Evolutionary conservation across 2,329 filamentous ascomycete species (phyloP), one percentile per base, ranked within the genome.

Genomic region (Aspergillus sp.): DNA sequence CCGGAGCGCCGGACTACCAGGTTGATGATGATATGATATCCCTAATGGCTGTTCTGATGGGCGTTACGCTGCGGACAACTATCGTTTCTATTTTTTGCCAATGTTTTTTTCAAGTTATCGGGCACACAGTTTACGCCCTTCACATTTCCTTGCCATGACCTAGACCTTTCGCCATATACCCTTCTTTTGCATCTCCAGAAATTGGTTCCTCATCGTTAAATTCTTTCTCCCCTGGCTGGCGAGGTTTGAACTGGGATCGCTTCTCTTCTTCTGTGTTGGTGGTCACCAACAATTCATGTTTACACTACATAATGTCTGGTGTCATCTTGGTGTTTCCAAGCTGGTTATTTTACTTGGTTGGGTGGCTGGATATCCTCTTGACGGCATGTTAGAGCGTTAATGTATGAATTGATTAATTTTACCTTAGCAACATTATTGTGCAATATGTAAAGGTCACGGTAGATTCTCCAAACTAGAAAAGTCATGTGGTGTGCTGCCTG

Each of bases 1-100:
- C 80, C 80, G 1, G 80, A 82, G 69, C 74, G 80, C 63, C 75
- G 80, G 65, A 81, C 79, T 8, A 82, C 80, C 60, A 77, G 69
- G 70, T 69, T 82, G 66, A 81, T 81, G 78, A 81, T 81, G 76
- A 74, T 76, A 74, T 80, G 73, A 80, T 67, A 50, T 17, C 9
- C 47, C 12, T 32, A 45, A 50, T 50, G 25, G 47, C 47, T 50
- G 25, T 30, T 50, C 23, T 23, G 39, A 43, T 19, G 3, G 39
- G 17, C n/a, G 7, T 19, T 43, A 19, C 3, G 39, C 19, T 21
- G 21, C 13, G 45, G 23, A 28, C 45, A 15, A 13, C 21, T 49
- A 4, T 28, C 6, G 17, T 9, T 49, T 30, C 13, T 25, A 4
- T 13, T 28, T 28, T 28, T 25, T 25, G 15, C 23, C 23, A 28